Conservation (phyloP, 2,329 filamentous ascomycete genomes). For the Colletotrichum graminicola region DNA sequence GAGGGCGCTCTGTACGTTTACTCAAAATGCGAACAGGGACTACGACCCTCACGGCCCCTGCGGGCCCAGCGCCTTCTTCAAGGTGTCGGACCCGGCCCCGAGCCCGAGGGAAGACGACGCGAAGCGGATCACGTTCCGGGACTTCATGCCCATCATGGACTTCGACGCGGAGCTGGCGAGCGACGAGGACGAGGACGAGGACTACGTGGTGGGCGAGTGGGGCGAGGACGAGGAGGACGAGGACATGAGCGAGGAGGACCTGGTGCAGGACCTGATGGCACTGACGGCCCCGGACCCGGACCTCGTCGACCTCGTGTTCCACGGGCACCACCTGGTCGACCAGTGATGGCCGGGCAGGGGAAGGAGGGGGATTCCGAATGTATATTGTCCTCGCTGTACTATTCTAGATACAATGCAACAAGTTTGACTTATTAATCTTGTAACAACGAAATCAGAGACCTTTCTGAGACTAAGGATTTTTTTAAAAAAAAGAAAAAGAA, state of each 20-base stretch:
- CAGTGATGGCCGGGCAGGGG: background rate
- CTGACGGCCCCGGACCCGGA: slow-evolving; percentile 34
- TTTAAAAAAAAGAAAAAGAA: background rate
- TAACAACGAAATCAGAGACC: no score
- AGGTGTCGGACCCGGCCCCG: slow-evolving; percentile 57
- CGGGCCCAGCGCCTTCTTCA: slow-evolving; percentile 84
- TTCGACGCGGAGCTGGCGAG: slow-evolving; percentile 44
- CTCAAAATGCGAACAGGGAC: slow-evolving; percentile 58
- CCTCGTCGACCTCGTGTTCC: slow-evolving; percentile 34
- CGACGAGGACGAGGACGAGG: slow-evolving; percentile 45
- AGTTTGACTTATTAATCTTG: background rate
- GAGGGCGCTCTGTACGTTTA: slow-evolving; percentile 15
- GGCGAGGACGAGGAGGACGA: slow-evolving; percentile 50
- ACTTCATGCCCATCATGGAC: slow-evolving; percentile 44
- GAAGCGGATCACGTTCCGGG: slow-evolving; percentile 37
- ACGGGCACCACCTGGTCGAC: slow-evolving; percentile 31
- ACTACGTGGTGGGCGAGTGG: slow-evolving; percentile 42
- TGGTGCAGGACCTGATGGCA: slow-evolving; percentile 45
- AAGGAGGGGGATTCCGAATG: background rate
- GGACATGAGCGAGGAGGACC: slow-evolving; percentile 45
- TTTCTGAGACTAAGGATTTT: background rate
- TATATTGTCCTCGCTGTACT: background rate
- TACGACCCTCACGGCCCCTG: slow-evolving; percentile 76
- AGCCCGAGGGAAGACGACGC: slow-evolving; percentile 44
- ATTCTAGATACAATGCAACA: slow-evolving; percentile 11